These are phyloP conservation scores for Podaxis sp. DNA, from an alignment of 768 basidiomycete species.

Conservation along the genomic window DNA sequence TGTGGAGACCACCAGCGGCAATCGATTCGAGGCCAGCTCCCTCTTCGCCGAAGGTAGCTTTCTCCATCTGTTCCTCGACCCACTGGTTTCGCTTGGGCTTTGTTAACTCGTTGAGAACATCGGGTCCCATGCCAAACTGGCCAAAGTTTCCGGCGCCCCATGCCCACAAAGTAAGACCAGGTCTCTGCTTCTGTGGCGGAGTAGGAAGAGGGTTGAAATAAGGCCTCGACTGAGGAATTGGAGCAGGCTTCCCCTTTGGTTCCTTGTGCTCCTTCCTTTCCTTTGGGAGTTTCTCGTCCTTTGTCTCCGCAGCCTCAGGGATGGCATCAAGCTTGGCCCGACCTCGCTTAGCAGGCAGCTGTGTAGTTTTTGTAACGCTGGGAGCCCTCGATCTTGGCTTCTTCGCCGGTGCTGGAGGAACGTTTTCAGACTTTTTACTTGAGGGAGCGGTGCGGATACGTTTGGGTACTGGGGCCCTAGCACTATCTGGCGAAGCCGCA, in stretches of 20 bases:
- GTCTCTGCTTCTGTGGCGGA: constrained; percentile 51
- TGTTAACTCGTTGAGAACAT: constrained; percentile 62
- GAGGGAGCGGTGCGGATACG: constrained; percentile 36
- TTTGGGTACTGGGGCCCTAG: constrained; percentile 43
- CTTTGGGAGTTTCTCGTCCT: constrained; percentile 1
- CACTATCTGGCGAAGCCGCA: constrained; percentile 43
- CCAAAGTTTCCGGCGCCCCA: constrained; percentile 96
- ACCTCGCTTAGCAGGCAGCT: not conserved
- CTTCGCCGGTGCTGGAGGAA: constrained; percentile 25
- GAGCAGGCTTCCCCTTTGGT: constrained; percentile 13
- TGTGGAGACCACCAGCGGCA: constrained; percentile 85
- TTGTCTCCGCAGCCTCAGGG: constrained; percentile 3
- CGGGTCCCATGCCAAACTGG: constrained; percentile 89
- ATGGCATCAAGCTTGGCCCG: constrained; percentile 6
- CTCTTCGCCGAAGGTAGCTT: constrained; percentile 64
- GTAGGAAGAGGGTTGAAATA: constrained; percentile 66
- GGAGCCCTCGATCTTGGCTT: constrained; percentile 21
- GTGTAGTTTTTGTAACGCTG: not conserved
- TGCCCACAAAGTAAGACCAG: constrained; percentile 70
- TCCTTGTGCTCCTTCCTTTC: constrained; percentile 5
- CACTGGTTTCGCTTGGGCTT: constrained; percentile 75
- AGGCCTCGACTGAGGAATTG: constrained; percentile 40
- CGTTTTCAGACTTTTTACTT: constrained; percentile 39
- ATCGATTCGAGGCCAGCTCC: constrained; percentile 80
- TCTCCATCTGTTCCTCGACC: constrained; percentile 71